Percentiles rank a stretch among this genome's conserved stretches.
Conservation (phyloP, 73 alveolate species). For the Uronychia setigera region DNA sequence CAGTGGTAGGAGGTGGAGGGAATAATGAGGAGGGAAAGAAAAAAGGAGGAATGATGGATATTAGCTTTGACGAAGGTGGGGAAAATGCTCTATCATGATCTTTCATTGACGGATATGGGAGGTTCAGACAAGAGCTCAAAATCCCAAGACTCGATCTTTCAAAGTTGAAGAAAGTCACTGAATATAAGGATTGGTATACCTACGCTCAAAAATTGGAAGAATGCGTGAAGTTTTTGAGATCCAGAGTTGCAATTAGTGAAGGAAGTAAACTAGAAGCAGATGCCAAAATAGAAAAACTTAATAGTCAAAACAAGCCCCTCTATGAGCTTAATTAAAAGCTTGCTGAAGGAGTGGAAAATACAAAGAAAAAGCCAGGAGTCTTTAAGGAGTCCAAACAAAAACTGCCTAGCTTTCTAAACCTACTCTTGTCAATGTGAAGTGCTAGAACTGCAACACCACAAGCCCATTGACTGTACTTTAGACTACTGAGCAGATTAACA, state of each 20-base stretch:
- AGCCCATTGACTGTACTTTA: not conserved
- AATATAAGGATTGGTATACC: constrained; percentile 48
- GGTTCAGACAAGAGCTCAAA: not conserved
- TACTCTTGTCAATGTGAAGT: too few species aligned
- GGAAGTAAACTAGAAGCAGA: constrained; percentile 7
- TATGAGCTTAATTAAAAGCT: constrained; percentile 11
- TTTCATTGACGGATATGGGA: constrained; percentile 5
- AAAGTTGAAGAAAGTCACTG: constrained; percentile 35
- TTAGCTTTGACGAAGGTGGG: not conserved
- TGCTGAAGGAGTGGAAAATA: not conserved
- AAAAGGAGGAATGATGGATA: not conserved
- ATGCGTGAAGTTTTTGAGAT: constrained; percentile 30
- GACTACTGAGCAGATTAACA: not conserved
- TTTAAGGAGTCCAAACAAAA: not conserved
- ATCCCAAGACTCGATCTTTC: constrained; percentile 35
- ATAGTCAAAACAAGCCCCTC: not conserved
- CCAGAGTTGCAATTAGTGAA: constrained; percentile 12
- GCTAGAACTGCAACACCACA: not conserved
- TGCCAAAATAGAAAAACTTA: not conserved
- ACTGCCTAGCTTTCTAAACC: not conserved
- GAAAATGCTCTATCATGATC: not conserved
- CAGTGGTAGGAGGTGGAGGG: too few species aligned
- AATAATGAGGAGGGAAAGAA: not conserved
- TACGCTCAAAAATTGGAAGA: constrained; percentile 43
- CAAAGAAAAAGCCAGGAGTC: not conserved